Percentiles rank a stretch among this genome's conserved stretches.
Conservation (phyloP, 2,329 filamentous ascomycete species). For the Fusarium nodosum region DNA sequence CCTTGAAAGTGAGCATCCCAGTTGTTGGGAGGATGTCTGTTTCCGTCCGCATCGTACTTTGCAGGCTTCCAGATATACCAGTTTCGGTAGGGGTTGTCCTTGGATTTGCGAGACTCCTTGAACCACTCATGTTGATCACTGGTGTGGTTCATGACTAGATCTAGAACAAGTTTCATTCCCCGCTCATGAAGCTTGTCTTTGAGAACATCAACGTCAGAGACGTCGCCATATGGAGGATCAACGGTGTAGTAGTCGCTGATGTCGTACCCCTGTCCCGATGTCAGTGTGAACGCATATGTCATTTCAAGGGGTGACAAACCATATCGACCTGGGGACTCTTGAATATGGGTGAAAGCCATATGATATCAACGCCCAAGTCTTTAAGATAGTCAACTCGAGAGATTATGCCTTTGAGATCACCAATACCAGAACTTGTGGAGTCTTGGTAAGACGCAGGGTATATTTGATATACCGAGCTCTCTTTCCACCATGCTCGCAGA, state of each 20-base stretch:
- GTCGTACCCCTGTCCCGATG: constrained; percentile 72
- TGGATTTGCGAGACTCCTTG: constrained; percentile 66
- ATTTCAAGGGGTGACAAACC: constrained; percentile 52
- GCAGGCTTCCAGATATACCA: constrained; percentile 77
- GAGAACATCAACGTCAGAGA: constrained; percentile 75
- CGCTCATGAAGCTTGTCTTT: constrained; percentile 71
- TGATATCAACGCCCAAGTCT: constrained; percentile 68
- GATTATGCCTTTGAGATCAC: constrained; percentile 71
- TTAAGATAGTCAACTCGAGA: constrained; percentile 68
- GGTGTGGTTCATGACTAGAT: constrained; percentile 82
- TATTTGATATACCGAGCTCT: constrained; percentile 71
- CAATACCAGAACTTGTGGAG: constrained; percentile 67
- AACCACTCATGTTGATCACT: constrained; percentile 70
- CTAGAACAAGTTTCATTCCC: constrained; percentile 78
- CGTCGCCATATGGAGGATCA: constrained; percentile 74
- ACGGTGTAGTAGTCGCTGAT: constrained; percentile 77
- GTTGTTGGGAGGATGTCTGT: constrained; percentile 72
- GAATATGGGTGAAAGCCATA: constrained; percentile 67
- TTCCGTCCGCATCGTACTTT: constrained; percentile 68
- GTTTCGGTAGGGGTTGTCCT: constrained; percentile 67
- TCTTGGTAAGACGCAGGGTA: constrained; percentile 74
- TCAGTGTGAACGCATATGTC: constrained; percentile 2
- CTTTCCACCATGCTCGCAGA: constrained; percentile 68
- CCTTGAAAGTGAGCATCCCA: constrained; percentile 62
- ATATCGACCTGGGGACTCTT: constrained; percentile 73